Evolutionary conservation across 805 yeast genomes (phyloP).

Genomic region (Myxozyma monticola): DNA sequence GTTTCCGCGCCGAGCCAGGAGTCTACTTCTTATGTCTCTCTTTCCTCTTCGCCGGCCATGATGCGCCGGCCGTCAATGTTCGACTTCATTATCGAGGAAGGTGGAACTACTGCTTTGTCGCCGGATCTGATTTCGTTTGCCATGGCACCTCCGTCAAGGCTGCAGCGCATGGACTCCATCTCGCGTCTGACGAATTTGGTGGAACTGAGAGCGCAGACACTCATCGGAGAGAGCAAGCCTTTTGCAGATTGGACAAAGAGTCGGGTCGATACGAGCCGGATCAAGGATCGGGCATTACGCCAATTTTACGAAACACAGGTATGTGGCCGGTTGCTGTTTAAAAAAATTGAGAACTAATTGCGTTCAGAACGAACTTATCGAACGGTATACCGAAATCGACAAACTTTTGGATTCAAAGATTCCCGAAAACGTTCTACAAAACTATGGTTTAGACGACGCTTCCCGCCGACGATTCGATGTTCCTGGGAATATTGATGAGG

Average conservation of each 20-base stretch:
- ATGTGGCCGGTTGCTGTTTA: conserved; percentile 35
- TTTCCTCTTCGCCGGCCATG: conserved; percentile 25
- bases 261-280: conserved; percentile 34
- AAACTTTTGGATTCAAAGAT: conserved; percentile 68
- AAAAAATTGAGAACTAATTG: not conserved
- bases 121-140: conserved; percentile 28
- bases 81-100: conserved; percentile 24
- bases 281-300: conserved; percentile 39
- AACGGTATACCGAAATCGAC: conserved; percentile 60
- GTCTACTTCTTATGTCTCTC: conserved; percentile 16
- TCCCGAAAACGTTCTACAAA: conserved; percentile 61
- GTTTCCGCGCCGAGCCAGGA: not conserved
- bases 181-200: conserved; percentile 37
- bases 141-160: conserved; percentile 27
- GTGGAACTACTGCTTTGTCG: conserved; percentile 16
- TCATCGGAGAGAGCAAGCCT: conserved; percentile 48
- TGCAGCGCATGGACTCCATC: conserved; percentile 29
- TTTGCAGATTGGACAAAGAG: conserved; percentile 45
- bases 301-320: conserved; percentile 54
- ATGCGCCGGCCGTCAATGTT: conserved; percentile 28
- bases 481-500: conserved; percentile 63
- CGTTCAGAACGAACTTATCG: conserved; percentile 60
- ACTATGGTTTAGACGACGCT: conserved; percentile 52
- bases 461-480: conserved; percentile 41
- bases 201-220: conserved; percentile 48